Evolutionary conservation across 768 basidiomycete genomes (phyloP), one percentile per base, ranked within the genome.

Genomic region (Leucosporidium yakuticum): DNA sequence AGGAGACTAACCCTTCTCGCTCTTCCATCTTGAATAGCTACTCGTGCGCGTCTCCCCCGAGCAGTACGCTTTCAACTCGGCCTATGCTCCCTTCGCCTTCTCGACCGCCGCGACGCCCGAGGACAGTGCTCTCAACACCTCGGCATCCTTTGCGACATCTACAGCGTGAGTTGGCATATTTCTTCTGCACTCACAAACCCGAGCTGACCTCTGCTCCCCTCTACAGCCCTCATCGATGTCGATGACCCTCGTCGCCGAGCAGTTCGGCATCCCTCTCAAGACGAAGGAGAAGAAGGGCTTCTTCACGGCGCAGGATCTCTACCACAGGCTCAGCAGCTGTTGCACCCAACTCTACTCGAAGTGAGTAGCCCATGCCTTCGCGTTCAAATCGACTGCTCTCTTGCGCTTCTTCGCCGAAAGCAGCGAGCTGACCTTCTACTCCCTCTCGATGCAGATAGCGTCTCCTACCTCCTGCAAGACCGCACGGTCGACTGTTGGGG

Each of bases 71-170:
- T 79, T 81, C 29, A 82, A 83, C 21, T 87, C 86, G 17, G 82
- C 82, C 4, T 89, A 89, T 73, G 88, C 85, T 2, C 86, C 88
- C 75, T 92, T 92, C 83, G 90, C 91, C 14, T 88, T 93, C 83
- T 44, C 67, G 54, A 71, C 62, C 9, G 68, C 73, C 12, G 31
- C 65, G 39, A 64, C 58, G 51, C 67, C 67, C 17, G 29, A 57
- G 17, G 47, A 17, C 19, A 69, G 8, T 69, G 77, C 21, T 64
- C 69, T 23, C 78, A 70, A 39, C 80, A 77, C 60, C 76, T 89
- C 27, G 86, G 90, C 74, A 81, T 89, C 48, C 83, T 89, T 11
- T 80, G 80, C 51, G 86, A 89, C 70, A 87, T 89, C 27, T 83
- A 88, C 74, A 87, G 88, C 69, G 75, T 82, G 29, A 23, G 51